Evolutionary conservation across 208 protist genomes (phyloP).

Genomic region (Wallacemonas sp.): DNA sequence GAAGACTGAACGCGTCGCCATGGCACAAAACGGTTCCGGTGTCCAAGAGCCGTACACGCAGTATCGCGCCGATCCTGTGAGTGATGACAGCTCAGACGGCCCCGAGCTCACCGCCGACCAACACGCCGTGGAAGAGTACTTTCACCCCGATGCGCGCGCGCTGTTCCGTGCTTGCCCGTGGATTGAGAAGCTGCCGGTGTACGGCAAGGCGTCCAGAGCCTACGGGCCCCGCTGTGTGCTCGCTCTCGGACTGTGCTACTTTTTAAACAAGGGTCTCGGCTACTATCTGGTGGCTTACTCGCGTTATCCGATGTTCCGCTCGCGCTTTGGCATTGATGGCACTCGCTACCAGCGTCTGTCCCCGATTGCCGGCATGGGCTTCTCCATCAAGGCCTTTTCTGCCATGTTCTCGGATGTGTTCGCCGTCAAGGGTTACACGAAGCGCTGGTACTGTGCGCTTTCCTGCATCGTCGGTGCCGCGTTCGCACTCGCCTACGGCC

Average conservation of each 20-base stretch:
- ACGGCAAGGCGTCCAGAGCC: background rate
- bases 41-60: slow-evolving; percentile 5
- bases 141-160: slow-evolving; percentile 2
- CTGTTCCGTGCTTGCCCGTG: background rate
- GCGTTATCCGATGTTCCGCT: slow-evolving; percentile 41
- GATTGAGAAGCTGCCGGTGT: background rate
- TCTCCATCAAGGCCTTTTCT: slow-evolving; percentile 67
- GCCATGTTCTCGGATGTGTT: slow-evolving; percentile 63
- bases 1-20: too few species aligned
- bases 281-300: slow-evolving; percentile 9
- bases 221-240: slow-evolving; percentile 6
- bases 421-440: slow-evolving; percentile 63
- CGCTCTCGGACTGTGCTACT: slow-evolving; percentile 10
- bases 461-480: slow-evolving; percentile 37
- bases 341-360: slow-evolving; percentile 50
- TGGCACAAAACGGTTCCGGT: background rate
- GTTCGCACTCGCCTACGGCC: slow-evolving; percentile 10
- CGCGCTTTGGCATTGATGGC: slow-evolving; percentile 30
- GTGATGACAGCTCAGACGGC: background rate
- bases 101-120: background rate
- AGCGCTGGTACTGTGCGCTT: slow-evolving; percentile 59
- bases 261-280: slow-evolving; percentile 10
- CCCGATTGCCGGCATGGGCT: slow-evolving; percentile 36
- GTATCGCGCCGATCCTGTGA: background rate
- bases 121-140: background rate